Evolutionary conservation across 2,329 filamentous ascomycete species (phyloP).

Genomic region (Sordariomycetes sp.): DNA sequence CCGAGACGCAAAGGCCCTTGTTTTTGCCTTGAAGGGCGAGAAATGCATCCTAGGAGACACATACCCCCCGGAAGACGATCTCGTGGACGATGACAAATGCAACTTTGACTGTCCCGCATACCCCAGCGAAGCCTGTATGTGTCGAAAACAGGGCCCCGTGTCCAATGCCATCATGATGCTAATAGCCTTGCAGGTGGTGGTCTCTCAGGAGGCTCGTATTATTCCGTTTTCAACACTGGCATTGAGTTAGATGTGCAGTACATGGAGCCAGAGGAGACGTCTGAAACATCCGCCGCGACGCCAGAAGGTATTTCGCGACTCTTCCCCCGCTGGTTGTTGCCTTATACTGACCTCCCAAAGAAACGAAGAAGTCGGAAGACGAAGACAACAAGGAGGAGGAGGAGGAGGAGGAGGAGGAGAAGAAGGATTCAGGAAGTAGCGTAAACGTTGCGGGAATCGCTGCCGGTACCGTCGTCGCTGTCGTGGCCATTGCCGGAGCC

Average conservation of each 20-base stretch:
- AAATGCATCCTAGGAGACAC: slow-evolving; percentile 62
- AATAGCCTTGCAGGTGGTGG: slow-evolving; percentile 18
- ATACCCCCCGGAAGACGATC: slow-evolving; percentile 43
- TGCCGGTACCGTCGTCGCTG: slow-evolving; percentile 75
- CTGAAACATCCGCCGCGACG: slow-evolving; percentile 13
- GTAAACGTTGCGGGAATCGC: slow-evolving; percentile 71
- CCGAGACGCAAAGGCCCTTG: slow-evolving; percentile 33
- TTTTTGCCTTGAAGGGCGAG: slow-evolving; percentile 49
- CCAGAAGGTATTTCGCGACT: slow-evolving; percentile 3
- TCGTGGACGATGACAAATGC: slow-evolving; percentile 48
- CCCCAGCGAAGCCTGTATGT: slow-evolving; percentile 50
- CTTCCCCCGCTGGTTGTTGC: not conserved
- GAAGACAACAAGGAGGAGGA: slow-evolving; percentile 8
- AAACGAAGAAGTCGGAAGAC: slow-evolving; percentile 1
- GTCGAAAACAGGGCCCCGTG: not conserved
- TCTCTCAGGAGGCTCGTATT: slow-evolving; percentile 15
- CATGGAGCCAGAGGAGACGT: slow-evolving; percentile 12
- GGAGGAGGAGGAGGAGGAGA: slow-evolving; percentile 12
- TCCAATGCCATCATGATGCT: not conserved
- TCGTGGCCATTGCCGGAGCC: slow-evolving; percentile 54
- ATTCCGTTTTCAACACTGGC: slow-evolving; percentile 37
- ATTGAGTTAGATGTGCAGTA: slow-evolving; percentile 23
- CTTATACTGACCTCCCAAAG: not conserved
- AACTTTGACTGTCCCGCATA: slow-evolving; percentile 52
- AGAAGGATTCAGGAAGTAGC: slow-evolving; percentile 27